These are phyloP conservation scores for Uronychia binucleata DNA, from an alignment of 73 alveolate genomes.

Conservation along the genomic window DNA sequence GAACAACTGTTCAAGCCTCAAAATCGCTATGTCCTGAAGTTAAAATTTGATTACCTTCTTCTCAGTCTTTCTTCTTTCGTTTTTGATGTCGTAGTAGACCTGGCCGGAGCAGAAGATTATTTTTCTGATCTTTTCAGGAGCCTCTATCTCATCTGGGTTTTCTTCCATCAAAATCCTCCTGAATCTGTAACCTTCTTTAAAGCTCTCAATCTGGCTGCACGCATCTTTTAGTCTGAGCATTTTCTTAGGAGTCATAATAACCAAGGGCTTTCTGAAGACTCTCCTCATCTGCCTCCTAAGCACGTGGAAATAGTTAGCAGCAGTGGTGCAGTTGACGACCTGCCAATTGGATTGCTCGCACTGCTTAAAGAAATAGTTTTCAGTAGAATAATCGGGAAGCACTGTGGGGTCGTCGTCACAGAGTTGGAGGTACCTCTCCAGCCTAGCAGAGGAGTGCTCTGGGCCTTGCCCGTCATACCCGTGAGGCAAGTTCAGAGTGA, in stretches of 20 bases:
- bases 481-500: constrained; percentile 90
- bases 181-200: constrained; percentile 67
- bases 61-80: constrained; percentile 39
- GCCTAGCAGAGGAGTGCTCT: constrained; percentile 94
- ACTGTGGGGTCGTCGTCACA: constrained; percentile 79
- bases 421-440: constrained; percentile 86
- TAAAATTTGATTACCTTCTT: constrained; percentile 38
- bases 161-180: constrained; percentile 43
- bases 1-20: constrained; percentile 90
- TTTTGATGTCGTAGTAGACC: constrained; percentile 74
- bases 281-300: constrained; percentile 93
- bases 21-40: constrained; percentile 76
- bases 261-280: constrained; percentile 92
- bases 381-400: constrained; percentile 42
- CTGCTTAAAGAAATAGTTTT: constrained; percentile 9
- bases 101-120: constrained; percentile 86
- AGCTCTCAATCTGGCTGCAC: constrained; percentile 49
- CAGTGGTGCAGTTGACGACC: constrained; percentile 87
- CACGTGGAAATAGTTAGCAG: constrained; percentile 95
- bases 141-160: constrained; percentile 26
- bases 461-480: constrained; percentile 98
- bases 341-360: constrained; percentile 40
- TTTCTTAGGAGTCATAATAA: constrained; percentile 90
- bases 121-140: constrained; percentile 62
- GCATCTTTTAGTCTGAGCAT: constrained; percentile 80